phyloP scores from a whole-genome alignment of 2,329 filamentous ascomycete genomes.

The Diaporthe capsici region DNA sequence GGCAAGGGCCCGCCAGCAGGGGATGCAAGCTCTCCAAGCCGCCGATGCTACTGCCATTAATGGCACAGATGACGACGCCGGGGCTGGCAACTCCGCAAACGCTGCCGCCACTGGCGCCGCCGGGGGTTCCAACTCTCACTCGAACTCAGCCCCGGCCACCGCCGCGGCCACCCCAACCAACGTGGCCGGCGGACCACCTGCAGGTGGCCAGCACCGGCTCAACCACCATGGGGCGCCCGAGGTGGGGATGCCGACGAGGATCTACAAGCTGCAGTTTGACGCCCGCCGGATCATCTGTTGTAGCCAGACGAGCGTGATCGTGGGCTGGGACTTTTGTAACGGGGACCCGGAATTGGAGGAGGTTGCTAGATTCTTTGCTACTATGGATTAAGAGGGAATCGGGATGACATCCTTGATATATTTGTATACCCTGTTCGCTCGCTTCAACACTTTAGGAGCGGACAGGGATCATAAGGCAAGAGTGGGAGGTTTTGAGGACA shows the following conservation, averaged over 20 bases:
- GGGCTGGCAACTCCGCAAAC: slow-evolving; percentile 13
- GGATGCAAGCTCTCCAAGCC: slow-evolving; percentile 45
- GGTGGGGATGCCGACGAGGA: slow-evolving; percentile 67
- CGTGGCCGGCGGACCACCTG: slow-evolving; percentile 35
- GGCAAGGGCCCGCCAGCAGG: slow-evolving; percentile 47
- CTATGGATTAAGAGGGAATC: slow-evolving; percentile 62
- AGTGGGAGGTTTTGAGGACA: background rate
- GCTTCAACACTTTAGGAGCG: background rate
- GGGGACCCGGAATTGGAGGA: slow-evolving; percentile 85
- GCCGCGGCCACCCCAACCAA: background rate
- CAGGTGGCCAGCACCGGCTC: slow-evolving; percentile 45
- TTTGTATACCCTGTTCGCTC: background rate
- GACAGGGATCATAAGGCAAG: background rate
- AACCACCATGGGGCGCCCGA: slow-evolving; percentile 63
- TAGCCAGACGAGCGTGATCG: slow-evolving; percentile 90
- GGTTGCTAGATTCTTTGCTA: slow-evolving; percentile 82
- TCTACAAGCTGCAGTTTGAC: slow-evolving; percentile 98
- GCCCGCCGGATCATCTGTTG: slow-evolving; percentile 94
- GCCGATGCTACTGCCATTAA: slow-evolving; percentile 33
- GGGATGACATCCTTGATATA: background rate
- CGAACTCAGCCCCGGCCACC: slow-evolving; percentile 21
- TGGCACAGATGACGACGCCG: slow-evolving; percentile 32
- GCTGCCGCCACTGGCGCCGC: slow-evolving; percentile 31
- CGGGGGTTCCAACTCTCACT: background rate
- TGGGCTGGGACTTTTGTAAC: slow-evolving; percentile 98